phyloP scores from a whole-genome alignment of 306 rosid genomes.

The Vicia faba region DNA sequence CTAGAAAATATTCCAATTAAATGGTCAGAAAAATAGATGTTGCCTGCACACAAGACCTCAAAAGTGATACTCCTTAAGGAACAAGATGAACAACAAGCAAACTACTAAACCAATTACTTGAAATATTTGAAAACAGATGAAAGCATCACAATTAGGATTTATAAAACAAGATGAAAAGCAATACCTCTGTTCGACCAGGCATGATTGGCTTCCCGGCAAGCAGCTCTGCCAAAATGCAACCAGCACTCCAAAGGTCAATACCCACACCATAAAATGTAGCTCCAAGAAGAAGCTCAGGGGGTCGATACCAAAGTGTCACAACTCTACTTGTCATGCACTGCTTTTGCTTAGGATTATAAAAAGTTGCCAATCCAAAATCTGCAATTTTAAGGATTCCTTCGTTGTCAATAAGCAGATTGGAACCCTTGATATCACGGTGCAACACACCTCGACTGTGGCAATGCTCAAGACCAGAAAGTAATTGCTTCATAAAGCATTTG shows the following conservation, averaged over 20 bases:
- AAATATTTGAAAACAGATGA: slow-evolving; percentile 29
- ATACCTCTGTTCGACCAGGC: slow-evolving; percentile 99
- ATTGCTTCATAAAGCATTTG: slow-evolving; percentile 94
- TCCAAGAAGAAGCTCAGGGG: slow-evolving; percentile 97
- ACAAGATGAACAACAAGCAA: slow-evolving; percentile 21
- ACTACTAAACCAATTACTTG: slow-evolving; percentile 10
- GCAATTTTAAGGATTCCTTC: slow-evolving; percentile 95
- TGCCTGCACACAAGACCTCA: slow-evolving; percentile 16
- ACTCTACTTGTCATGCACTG: slow-evolving; percentile 95
- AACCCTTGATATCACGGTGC: slow-evolving; percentile 99
- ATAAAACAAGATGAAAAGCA: slow-evolving; percentile 32
- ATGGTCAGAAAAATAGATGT: background rate
- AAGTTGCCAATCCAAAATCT: slow-evolving; percentile 92
- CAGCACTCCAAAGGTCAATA: slow-evolving; percentile 98
- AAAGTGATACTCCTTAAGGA: slow-evolving; percentile 12
- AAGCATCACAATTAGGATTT: slow-evolving; percentile 22
- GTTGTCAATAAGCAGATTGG: slow-evolving; percentile 85
- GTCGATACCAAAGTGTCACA: slow-evolving; percentile 98
- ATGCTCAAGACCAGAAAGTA: slow-evolving; percentile 95
- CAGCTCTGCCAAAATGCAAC: slow-evolving; percentile 97
- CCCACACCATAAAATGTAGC: slow-evolving; percentile 80
- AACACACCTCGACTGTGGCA: slow-evolving; percentile 89
- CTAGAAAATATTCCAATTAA: slow-evolving; percentile 24
- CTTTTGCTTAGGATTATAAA: slow-evolving; percentile 64
- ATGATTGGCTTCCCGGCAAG: slow-evolving; percentile 95